Evolutionary conservation across 225 moss, liverwort and hornwort genomes (phyloP).

Genomic region (Physcomitrellopsis africana): DNA sequence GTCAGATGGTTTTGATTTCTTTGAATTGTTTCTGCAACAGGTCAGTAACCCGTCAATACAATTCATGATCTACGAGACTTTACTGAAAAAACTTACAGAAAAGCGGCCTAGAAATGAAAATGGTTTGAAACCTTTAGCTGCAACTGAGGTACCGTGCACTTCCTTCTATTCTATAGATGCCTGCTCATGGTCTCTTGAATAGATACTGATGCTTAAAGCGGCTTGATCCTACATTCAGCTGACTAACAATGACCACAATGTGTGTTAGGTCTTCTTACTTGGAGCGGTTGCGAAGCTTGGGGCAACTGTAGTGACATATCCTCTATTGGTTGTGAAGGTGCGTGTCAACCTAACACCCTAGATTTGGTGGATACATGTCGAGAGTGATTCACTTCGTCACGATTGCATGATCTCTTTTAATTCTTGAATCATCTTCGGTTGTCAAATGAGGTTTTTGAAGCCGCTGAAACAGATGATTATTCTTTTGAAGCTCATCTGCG

Average conservation of each 20-base stretch:
- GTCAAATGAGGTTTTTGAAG: neutral
- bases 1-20: neutral
- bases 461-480: neutral
- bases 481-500: neutral
- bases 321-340: slow-evolving; percentile 83
- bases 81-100: slow-evolving; percentile 68
- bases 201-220: neutral
- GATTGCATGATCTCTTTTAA: neutral
- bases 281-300: slow-evolving; percentile 85
- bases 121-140: slow-evolving; percentile 65
- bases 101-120: slow-evolving; percentile 56
- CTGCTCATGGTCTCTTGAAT: slow-evolving; percentile 12
- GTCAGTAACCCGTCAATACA: slow-evolving; percentile 89
- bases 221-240: neutral
- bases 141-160: slow-evolving; percentile 55
- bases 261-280: slow-evolving; percentile 63
- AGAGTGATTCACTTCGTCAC: neutral
- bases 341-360: slow-evolving; percentile 1
- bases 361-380: neutral
- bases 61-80: slow-evolving; percentile 86
- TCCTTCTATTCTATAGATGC: neutral
- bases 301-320: slow-evolving; percentile 83
- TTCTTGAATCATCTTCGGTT: neutral
- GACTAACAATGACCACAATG: slow-evolving; percentile 1
- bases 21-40: slow-evolving; percentile 29